Evolutionary conservation across 139 green algal species (phyloP).

Genomic region (Pseudopediastrum boryanum): DNA sequence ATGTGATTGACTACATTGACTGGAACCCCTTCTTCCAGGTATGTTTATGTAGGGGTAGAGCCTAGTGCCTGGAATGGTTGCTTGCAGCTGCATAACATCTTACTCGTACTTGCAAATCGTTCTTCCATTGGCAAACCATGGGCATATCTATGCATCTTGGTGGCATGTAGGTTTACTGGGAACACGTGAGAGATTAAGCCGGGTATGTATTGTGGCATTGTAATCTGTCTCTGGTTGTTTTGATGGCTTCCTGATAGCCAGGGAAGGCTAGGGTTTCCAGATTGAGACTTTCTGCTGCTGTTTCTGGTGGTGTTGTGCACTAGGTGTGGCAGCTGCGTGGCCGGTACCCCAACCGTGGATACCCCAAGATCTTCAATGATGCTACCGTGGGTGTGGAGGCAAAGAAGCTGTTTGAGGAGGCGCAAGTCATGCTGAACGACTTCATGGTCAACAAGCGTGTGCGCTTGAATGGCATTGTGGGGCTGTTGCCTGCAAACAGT

Average conservation of each 20-base stretch:
- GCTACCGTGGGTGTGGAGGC: slow-evolving; percentile 94
- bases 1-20: slow-evolving; percentile 96
- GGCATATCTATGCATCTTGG: no score
- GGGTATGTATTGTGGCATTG: no score
- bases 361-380: slow-evolving; percentile 99
- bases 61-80: no score
- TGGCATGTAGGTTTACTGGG: no score
- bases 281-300: no score
- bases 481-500: slow-evolving; percentile 91
- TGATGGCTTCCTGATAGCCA: no score
- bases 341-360: slow-evolving; percentile 98
- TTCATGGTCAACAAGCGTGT: slow-evolving; percentile 90
- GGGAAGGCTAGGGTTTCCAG: no score
- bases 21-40: slow-evolving; percentile 99
- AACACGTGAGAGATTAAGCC: no score
- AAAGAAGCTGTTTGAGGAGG: slow-evolving; percentile 97
- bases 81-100: no score
- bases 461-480: slow-evolving; percentile 82
- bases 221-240: no score
- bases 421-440: slow-evolving; percentile 84
- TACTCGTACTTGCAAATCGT: no score
- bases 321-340: slow-evolving; percentile 98
- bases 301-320: background rate
- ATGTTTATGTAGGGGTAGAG: background rate
- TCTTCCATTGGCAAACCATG: no score